Base-by-base conservation (phyloP, 129 eudicot genomes). In the Artemisia tridentata region DNA sequence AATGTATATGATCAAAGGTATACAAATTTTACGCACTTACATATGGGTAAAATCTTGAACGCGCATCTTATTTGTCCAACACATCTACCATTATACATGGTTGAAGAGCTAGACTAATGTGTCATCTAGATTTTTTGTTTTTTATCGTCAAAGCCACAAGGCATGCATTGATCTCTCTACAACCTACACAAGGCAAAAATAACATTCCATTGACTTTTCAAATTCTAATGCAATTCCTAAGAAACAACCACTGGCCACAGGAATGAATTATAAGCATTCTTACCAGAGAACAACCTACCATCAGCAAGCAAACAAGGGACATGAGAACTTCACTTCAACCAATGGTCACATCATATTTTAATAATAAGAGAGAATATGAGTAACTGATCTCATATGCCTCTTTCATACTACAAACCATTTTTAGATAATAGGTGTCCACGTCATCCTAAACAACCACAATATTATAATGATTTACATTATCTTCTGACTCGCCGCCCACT, bases 361-460 rank as follows among this genome's bases (percentile, higher is more conserved):
- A 34, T 51, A 51, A 74, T 15, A 25, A 74, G 38, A 20, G 5
- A 34, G 34, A 21, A 60, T 57, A 34, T 3, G 41, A 16, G 68
- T 60, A 73, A 29, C 68, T 11, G 53, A 52, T 50, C 78, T 48
- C 45, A 52, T 66, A 63, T 38, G 14, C 45, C 68, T 45, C 63
- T 64, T 63, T 31, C 78, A 63, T 63, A 73, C 78, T 67, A 64
- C 56, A 74, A 64, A 64, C 47, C 72, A 52, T 53, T 15, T 19
- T 65, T 65, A 74, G 72, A 74, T 65, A 74, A 51, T 50, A 31
- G 31, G 45, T 31, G 50, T 61, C 52, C 46, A 47, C 21, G 18
- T 73, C 71, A 55, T 67, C 68, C 77, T 67, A 64, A 29, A 72
- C 72, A 53, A 51, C 69, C 77, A 62, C 50, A 77, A 34, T 53